These are phyloP conservation scores for Rhizopogon salebrosus DNA, from an alignment of 768 basidiomycete genomes.

Conservation along the genomic window DNA sequence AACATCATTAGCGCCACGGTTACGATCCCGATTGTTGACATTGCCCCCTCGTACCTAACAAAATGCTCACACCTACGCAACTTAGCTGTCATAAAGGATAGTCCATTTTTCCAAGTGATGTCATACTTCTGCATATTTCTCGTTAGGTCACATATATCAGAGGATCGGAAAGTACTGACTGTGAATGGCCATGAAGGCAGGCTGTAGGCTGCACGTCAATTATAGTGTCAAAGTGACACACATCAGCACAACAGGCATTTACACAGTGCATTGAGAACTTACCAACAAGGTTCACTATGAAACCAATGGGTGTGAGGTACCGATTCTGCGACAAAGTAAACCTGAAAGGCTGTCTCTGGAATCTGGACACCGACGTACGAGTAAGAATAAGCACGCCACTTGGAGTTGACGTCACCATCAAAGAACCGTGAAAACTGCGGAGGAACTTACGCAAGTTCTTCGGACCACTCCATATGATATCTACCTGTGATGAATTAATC, in stretches of 20 bases:
- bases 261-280: background rate
- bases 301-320: conserved; percentile 58
- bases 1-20: conserved; percentile 39
- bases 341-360: background rate
- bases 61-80: conserved; percentile 37
- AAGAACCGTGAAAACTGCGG: background rate
- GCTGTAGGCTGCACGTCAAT: conserved; percentile 9
- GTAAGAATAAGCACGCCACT: conserved; percentile 33
- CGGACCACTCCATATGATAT: conserved; percentile 32
- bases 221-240: background rate
- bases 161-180: background rate
- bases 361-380: conserved; percentile 21
- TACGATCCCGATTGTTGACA: conserved; percentile 36
- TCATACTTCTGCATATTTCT: conserved; percentile 4
- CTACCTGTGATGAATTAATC: conserved; percentile 18
- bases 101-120: background rate
- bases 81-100: background rate
- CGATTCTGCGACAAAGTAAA: conserved; percentile 44
- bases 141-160: background rate
- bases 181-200: conserved; percentile 10
- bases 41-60: conserved; percentile 46
- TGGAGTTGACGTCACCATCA: background rate
- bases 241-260: background rate
- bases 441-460: conserved; percentile 30
- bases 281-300: conserved; percentile 49